Evolutionary conservation across 371 early-diverging fungal species (phyloP).

Genomic region (Smittium culicis): DNA sequence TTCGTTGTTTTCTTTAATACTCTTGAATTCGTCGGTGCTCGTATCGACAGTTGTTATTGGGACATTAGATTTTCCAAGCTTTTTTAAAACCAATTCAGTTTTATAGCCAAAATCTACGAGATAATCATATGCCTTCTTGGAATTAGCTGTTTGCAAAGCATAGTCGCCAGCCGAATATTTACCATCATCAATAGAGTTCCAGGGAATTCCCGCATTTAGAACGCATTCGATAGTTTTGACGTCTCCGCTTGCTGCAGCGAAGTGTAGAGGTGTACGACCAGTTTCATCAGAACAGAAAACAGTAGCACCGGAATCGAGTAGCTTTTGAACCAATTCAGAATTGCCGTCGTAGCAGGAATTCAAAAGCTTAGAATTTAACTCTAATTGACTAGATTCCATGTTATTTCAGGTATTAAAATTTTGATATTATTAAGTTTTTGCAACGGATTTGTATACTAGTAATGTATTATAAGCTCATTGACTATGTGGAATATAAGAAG

Average conservation of each 20-base stretch:
- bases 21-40: slow-evolving; percentile 10
- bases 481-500: too few relatives aligned
- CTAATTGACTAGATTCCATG: neutral
- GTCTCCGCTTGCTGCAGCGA: slow-evolving; percentile 39
- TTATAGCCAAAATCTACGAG: slow-evolving; percentile 73
- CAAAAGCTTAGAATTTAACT: slow-evolving; percentile 21
- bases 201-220: slow-evolving; percentile 39
- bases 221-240: slow-evolving; percentile 39
- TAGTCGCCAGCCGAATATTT: slow-evolving; percentile 54
- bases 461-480: neutral
- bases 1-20: neutral
- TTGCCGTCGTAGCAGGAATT: slow-evolving; percentile 30
- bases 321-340: slow-evolving; percentile 15
- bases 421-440: too few relatives aligned
- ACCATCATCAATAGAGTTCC: slow-evolving; percentile 55
- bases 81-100: slow-evolving; percentile 60
- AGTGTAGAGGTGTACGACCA: slow-evolving; percentile 41
- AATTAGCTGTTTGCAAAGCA: slow-evolving; percentile 38
- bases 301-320: slow-evolving; percentile 23
- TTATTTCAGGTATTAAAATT: neutral
- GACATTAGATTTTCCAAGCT: slow-evolving; percentile 23
- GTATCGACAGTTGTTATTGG: slow-evolving; percentile 17
- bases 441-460: too few relatives aligned
- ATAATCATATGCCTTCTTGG: slow-evolving; percentile 43
- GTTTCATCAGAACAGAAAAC: slow-evolving; percentile 32